These are phyloP conservation scores for Ascochyta koolunga DNA, from an alignment of 2,329 filamentous ascomycete species.

Conservation along the genomic window DNA sequence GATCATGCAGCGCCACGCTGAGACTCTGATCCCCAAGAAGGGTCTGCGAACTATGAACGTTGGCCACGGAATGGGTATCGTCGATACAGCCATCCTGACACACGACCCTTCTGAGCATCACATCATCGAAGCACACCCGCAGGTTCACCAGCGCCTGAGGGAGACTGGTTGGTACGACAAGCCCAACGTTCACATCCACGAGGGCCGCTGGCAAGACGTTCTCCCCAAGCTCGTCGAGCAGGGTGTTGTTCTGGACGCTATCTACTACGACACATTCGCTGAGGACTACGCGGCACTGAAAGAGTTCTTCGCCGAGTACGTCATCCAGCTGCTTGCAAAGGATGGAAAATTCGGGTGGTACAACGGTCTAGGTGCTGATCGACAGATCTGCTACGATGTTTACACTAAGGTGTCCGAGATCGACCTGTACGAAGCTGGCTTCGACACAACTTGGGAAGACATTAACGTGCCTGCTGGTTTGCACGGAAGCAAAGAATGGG, in stretches of 20 bases:
- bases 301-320: slow-evolving; percentile 47
- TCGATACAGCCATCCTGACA: slow-evolving; percentile 76
- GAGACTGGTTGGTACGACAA: slow-evolving; percentile 71
- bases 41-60: slow-evolving; percentile 81
- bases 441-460: slow-evolving; percentile 46
- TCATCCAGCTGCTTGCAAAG: slow-evolving; percentile 40
- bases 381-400: slow-evolving; percentile 49
- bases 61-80: slow-evolving; percentile 89
- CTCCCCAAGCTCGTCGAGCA: slow-evolving; percentile 70
- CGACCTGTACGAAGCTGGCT: slow-evolving; percentile 44
- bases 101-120: slow-evolving; percentile 74
- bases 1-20: slow-evolving; percentile 81
- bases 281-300: slow-evolving; percentile 47
- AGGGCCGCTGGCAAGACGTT: slow-evolving; percentile 82
- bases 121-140: slow-evolving; percentile 84
- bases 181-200: slow-evolving; percentile 65
- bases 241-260: slow-evolving; percentile 78
- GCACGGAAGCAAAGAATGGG: slow-evolving; percentile 45
- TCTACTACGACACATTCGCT: slow-evolving; percentile 50
- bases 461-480: slow-evolving; percentile 41
- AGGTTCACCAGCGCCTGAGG: slow-evolving; percentile 72
- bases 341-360: slow-evolving; percentile 48
- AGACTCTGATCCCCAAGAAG: slow-evolving; percentile 64
- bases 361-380: slow-evolving; percentile 46
- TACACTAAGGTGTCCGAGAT: slow-evolving; percentile 50